phyloP scores from a whole-genome alignment of 768 basidiomycete genomes.

The Amanita rimosa region DNA sequence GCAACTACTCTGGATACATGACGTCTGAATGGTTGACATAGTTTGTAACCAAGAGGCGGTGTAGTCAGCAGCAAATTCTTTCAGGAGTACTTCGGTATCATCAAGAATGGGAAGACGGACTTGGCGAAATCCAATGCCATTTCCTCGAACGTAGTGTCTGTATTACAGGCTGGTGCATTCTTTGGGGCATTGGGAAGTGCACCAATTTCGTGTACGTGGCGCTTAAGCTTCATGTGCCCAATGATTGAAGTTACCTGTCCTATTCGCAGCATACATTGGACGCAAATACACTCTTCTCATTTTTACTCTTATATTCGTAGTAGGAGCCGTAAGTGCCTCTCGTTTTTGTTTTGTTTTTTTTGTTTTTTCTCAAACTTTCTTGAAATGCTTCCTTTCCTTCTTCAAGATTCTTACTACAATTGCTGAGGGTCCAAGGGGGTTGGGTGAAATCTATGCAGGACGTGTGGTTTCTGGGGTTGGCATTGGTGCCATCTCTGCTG shows the following conservation, averaged over 20 bases:
- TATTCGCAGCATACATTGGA: conserved; percentile 45
- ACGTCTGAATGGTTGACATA: not conserved
- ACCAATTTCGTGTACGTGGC: conserved; percentile 47
- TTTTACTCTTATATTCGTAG: conserved; percentile 50
- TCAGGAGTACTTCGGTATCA: conserved; percentile 47
- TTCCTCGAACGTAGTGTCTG: conserved; percentile 80
- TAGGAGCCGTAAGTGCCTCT: conserved; percentile 59
- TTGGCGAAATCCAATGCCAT: conserved; percentile 31
- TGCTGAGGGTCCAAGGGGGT: conserved; percentile 42
- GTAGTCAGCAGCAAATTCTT: conserved; percentile 59
- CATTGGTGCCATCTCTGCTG: conserved; percentile 73
- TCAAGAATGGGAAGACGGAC: conserved; percentile 32
- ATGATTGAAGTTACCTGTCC: not conserved
- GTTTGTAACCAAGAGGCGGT: conserved; percentile 41
- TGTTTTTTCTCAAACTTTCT: not conserved
- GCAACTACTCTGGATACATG: not conserved
- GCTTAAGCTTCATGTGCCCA: not conserved
- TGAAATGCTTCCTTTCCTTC: not conserved
- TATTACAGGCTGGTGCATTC: conserved; percentile 81
- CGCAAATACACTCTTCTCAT: conserved; percentile 50
- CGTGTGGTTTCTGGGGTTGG: conserved; percentile 74
- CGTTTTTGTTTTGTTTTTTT: not conserved
- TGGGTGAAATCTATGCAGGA: conserved; percentile 68
- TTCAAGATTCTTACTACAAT: conserved; percentile 59
- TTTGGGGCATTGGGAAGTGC: conserved; percentile 75